Evolutionary conservation across 2,329 filamentous ascomycete genomes (phyloP).

Genomic region (Rutstroemia sp.): DNA sequence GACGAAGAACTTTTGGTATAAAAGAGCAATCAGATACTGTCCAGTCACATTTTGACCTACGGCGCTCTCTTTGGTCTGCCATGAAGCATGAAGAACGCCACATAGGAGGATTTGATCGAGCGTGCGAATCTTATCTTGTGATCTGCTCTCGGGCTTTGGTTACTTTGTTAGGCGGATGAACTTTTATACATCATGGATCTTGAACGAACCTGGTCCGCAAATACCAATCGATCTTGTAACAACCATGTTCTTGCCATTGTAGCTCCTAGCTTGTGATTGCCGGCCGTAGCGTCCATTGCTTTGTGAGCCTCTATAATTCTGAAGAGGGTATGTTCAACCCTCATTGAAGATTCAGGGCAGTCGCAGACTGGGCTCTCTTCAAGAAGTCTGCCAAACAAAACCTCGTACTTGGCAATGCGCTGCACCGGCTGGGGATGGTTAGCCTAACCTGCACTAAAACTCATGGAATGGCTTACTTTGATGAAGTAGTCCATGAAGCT

Average conservation of each 20-base stretch:
- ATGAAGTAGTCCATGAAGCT: conserved; percentile 82
- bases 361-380: conserved; percentile 79
- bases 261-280: conserved; percentile 61
- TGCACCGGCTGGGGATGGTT: conserved; percentile 61
- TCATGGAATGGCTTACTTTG: conserved; percentile 51
- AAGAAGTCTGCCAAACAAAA: conserved; percentile 77
- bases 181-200: neutral
- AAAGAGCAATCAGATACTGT: conserved; percentile 73
- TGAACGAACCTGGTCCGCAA: conserved; percentile 58
- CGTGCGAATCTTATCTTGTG: conserved; percentile 62
- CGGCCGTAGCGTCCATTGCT: conserved; percentile 78
- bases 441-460: neutral
- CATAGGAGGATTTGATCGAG: conserved; percentile 78
- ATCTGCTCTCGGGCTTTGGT: conserved; percentile 38
- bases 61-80: conserved; percentile 61
- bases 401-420: conserved; percentile 81
- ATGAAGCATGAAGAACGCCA: conserved; percentile 76
- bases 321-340: conserved; percentile 66
- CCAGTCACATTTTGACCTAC: conserved; percentile 63
- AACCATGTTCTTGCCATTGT: conserved; percentile 77
- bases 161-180: neutral
- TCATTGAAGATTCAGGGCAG: conserved; percentile 74
- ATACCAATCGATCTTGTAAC: conserved; percentile 72
- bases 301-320: conserved; percentile 66
- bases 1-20: conserved; percentile 77